Evolutionary conservation across 1,139 yeast genomes (phyloP), one percentile per base, ranked within the genome.

Genomic region (Williopsis jadinii): DNA sequence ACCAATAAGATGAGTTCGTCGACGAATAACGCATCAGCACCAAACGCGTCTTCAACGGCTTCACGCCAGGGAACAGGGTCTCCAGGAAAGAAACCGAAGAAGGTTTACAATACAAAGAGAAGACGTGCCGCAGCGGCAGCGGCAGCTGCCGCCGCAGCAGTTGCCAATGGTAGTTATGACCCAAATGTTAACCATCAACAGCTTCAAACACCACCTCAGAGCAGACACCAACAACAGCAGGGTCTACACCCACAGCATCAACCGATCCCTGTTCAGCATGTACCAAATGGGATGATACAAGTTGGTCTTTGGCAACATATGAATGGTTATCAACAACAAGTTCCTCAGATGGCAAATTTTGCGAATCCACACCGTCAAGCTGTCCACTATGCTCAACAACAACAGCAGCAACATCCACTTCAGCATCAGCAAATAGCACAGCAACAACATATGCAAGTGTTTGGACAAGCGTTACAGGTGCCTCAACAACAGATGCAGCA

Each of bases 71-170:
- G 60, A 3, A 44, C 39, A 13, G 48, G 42, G 15, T 60, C 64
- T 1, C 66, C 67, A 3, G 55, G 53, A 36, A 63, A 61, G 44
- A 57, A 53, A 38, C 49, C 54, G 10, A 47, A 49, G 38, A 50
- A 43, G 30, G 42, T 46, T 11, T 50, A 50, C 38, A 48, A 56
- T 33, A 47, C 61, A 11, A 53, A 56, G 37, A 58, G 55, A 41
- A 49, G 53, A 44, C 46, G 55, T 37, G 52, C 46, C 14, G 54
- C 48, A 10, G 55, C 52, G 1, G 53, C 55, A 3, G 53, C 55
- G 5, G 51, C 51, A 2, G 46, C 47, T 2, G 50, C 49, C 2
- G 41, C 40, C 4, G 47, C 31, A 3, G 28, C 40, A 13, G 44
- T 32, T 19, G 28, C 34, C 10, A 13, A 32, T 24, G 26, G 19